phyloP scores from a whole-genome alignment of 192 early-diverging fungal genomes.

The Coemansia sp. region DNA sequence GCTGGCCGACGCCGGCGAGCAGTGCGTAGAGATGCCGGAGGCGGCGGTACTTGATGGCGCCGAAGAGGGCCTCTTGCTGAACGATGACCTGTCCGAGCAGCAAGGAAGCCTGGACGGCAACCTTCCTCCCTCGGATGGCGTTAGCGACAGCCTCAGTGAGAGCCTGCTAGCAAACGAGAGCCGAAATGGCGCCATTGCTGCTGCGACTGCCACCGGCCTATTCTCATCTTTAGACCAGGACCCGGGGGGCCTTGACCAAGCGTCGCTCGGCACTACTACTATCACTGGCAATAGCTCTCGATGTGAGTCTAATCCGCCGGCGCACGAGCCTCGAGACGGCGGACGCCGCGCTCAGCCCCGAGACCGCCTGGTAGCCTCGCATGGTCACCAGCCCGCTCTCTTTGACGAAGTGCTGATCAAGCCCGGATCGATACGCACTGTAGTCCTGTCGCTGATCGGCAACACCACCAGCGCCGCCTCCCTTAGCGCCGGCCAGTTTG shows the following conservation, averaged over 20 bases:
- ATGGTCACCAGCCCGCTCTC: constrained; percentile 25
- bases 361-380: neutral
- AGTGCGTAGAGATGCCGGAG: neutral
- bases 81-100: neutral
- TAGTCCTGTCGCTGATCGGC: constrained; percentile 76
- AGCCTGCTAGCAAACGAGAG: neutral
- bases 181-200: neutral
- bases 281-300: neutral
- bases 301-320: neutral
- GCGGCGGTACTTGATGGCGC: neutral
- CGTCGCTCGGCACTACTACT: neutral
- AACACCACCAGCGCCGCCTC: constrained; percentile 18
- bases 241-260: neutral
- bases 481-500: constrained; percentile 73
- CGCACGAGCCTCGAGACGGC: neutral
- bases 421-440: constrained; percentile 80
- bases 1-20: neutral
- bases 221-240: neutral
- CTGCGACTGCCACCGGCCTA: constrained; percentile 7
- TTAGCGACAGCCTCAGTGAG: neutral
- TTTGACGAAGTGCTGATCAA: constrained; percentile 84
- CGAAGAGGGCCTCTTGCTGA: neutral
- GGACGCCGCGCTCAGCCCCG: constrained; percentile 8
- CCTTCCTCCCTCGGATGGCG: too few relatives aligned
- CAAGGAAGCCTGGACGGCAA: neutral